A percentile compares a stretch with the other conserved stretches of the same genome.
These are phyloP conservation scores for Kodamaea ohmeri DNA, from an alignment of 1,139 yeast genomes.

Conservation along the genomic window DNA sequence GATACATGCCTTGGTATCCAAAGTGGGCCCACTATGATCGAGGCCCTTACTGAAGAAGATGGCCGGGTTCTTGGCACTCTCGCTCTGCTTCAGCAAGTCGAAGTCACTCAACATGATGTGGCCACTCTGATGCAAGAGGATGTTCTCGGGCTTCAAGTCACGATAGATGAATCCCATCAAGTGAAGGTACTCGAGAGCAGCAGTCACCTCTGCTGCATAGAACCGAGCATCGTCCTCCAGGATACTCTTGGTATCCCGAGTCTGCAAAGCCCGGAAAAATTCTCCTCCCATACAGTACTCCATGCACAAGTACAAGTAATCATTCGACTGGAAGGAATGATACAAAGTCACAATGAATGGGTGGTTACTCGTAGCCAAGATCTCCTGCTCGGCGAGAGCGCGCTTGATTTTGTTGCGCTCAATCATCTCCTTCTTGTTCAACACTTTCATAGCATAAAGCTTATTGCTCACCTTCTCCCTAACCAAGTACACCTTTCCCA, in stretches of 20 bases:
- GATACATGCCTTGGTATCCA: slow-evolving; percentile 92
- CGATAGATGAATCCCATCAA: slow-evolving; percentile 95
- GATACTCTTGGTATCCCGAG: slow-evolving; percentile 82
- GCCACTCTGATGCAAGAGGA: slow-evolving; percentile 88
- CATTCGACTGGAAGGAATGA: slow-evolving; percentile 95
- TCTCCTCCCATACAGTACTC: slow-evolving; percentile 99
- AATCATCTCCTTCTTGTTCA: slow-evolving; percentile 90
- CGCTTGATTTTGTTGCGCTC: slow-evolving; percentile 91
- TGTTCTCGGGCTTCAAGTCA: slow-evolving; percentile 94
- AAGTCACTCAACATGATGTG: slow-evolving; percentile 97
- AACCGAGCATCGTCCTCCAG: slow-evolving; percentile 87
- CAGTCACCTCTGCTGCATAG: slow-evolving; percentile 96
- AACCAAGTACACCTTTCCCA: slow-evolving; percentile 92
- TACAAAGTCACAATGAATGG: slow-evolving; percentile 96
- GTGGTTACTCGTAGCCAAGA: slow-evolving; percentile 90
- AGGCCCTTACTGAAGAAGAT: slow-evolving; percentile 31
- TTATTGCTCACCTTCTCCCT: slow-evolving; percentile 73
- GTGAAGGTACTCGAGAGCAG: slow-evolving; percentile 93
- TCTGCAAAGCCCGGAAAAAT: slow-evolving; percentile 92
- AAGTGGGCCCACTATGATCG: slow-evolving; percentile 31
- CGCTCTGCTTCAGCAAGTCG: slow-evolving; percentile 89
- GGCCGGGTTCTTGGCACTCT: slow-evolving; percentile 59
- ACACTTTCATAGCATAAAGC: slow-evolving; percentile 88
- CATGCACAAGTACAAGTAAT: slow-evolving; percentile 91
- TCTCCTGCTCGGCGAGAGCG: slow-evolving; percentile 95